Conservation (phyloP, 306 rosid genomes). For the Cucurbita pepo region DNA sequence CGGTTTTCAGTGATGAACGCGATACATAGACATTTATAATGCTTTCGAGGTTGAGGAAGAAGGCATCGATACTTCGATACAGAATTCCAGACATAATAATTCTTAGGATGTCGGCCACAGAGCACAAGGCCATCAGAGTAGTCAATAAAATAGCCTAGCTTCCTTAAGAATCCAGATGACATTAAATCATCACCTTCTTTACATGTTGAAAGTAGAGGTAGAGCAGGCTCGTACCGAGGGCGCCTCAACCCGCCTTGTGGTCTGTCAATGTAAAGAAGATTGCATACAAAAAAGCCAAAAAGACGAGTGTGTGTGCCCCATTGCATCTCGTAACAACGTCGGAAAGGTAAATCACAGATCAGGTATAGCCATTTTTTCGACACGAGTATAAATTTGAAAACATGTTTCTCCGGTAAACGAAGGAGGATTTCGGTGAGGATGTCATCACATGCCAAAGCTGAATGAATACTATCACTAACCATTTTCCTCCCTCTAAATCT, state of each 20-base stretch:
- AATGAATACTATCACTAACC: slow-evolving; percentile 16
- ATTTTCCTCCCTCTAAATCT: slow-evolving; percentile 18
- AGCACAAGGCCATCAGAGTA: slow-evolving; percentile 50
- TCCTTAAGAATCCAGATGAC: slow-evolving; percentile 35
- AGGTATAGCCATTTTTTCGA: slow-evolving; percentile 58
- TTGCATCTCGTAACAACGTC: slow-evolving; percentile 16
- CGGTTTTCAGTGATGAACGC: slow-evolving; percentile 41
- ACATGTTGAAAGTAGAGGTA: slow-evolving; percentile 52
- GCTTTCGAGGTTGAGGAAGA: slow-evolving; percentile 57
- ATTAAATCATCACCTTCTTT: slow-evolving; percentile 61
- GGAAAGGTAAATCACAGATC: slow-evolving; percentile 41
- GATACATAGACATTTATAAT: slow-evolving; percentile 43
- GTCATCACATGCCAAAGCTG: slow-evolving; percentile 48
- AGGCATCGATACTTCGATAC: slow-evolving; percentile 25
- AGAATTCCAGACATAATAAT: slow-evolving; percentile 40
- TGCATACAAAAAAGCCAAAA: slow-evolving; percentile 58
- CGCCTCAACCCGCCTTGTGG: slow-evolving; percentile 35
- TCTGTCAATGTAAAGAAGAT: slow-evolving; percentile 44
- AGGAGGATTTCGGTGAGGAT: slow-evolving; percentile 49
- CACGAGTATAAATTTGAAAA: slow-evolving; percentile 24
- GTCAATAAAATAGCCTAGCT: slow-evolving; percentile 56
- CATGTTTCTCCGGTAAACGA: slow-evolving; percentile 40
- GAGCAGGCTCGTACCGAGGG: slow-evolving; percentile 52
- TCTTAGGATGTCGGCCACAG: slow-evolving; percentile 56
- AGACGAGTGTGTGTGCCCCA: slow-evolving; percentile 44